A percentile compares a stretch with the other conserved stretches of the same genome.
phyloP scores from a whole-genome alignment of 2,329 filamentous ascomycete genomes.

The Xylariaceae sp. region DNA sequence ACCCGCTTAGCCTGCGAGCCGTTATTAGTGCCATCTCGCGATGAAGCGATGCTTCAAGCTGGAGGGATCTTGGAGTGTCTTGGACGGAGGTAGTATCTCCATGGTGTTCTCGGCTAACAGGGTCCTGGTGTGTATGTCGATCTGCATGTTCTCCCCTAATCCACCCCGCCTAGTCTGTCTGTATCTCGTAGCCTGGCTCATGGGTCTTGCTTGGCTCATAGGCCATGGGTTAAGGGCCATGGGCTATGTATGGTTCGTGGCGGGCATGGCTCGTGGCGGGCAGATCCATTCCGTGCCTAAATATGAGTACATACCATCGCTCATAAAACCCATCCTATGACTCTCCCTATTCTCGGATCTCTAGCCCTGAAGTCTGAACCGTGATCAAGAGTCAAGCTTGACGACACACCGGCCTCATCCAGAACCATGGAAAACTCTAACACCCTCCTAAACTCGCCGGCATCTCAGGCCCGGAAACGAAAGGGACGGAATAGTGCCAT shows the following conservation, averaged over 20 bases:
- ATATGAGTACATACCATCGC: neutral
- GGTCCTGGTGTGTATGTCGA: neutral
- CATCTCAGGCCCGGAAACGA: slow-evolving; percentile 19
- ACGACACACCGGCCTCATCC: neutral
- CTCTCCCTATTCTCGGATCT: neutral
- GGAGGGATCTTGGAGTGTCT: neutral
- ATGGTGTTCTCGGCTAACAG: neutral
- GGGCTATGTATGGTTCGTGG: too few relatives aligned
- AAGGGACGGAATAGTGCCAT: slow-evolving; percentile 29
- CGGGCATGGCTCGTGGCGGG: too few relatives aligned
- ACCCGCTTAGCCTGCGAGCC: neutral
- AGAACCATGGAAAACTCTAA: slow-evolving; percentile 23
- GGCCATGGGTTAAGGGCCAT: too few relatives aligned
- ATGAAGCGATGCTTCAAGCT: neutral
- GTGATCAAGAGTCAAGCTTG: neutral
- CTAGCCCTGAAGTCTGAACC: neutral
- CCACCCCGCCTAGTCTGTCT: neutral
- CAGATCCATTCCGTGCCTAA: neutral
- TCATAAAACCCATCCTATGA: neutral
- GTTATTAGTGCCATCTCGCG: neutral
- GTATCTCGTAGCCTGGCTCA: neutral
- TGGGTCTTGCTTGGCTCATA: neutral
- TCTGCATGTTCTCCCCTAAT: neutral
- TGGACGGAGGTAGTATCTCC: neutral
- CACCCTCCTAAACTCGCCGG: slow-evolving; percentile 9